A percentile compares a stretch with the other conserved stretches of the same genome.
Evolutionary conservation across 768 basidiomycete species (phyloP).

Genomic region (Rhizopogon vulgaris): DNA sequence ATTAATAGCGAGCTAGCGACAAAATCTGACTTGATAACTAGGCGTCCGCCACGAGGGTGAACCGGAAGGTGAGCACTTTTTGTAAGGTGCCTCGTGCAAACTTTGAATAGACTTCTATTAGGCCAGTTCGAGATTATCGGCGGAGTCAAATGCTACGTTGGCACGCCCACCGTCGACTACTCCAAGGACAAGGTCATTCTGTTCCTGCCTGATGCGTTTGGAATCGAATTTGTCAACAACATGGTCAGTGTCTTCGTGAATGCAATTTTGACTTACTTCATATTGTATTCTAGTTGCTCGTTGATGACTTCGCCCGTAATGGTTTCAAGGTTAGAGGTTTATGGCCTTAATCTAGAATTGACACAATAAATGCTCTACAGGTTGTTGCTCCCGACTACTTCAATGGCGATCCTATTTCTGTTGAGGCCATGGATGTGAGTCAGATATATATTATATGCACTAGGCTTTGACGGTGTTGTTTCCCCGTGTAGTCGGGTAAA

Average conservation of each 20-base stretch:
- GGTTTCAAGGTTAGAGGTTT: background rate
- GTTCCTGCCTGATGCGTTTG: conserved; percentile 29
- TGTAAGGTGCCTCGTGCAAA: too few relatives aligned
- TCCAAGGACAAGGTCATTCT: conserved; percentile 30
- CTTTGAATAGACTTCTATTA: conserved; percentile 3
- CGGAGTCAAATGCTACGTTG: conserved; percentile 36
- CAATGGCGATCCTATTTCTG: conserved; percentile 31
- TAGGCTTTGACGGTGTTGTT: background rate
- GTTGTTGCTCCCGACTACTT: conserved; percentile 32
- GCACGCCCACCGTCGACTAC: conserved; percentile 30
- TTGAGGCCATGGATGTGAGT: background rate
- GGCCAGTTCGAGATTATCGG: conserved; percentile 32
- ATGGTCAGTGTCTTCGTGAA: conserved; percentile 2
- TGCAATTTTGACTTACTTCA: too few relatives aligned
- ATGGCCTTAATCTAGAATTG: background rate
- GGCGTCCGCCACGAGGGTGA: conserved; percentile 32
- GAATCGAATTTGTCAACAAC: conserved; percentile 14
- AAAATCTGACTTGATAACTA: conserved; percentile 1
- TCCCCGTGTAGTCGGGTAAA: background rate
- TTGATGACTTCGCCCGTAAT: background rate
- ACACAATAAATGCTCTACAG: background rate
- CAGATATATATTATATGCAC: background rate
- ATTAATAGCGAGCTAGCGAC: too few relatives aligned
- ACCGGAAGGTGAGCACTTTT: conserved; percentile 22
- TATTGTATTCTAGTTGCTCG: background rate